A percentile compares a stretch with the other conserved stretches of the same genome.
These are phyloP conservation scores for Penicillium griseofulvum DNA, from an alignment of 2,329 filamentous ascomycete genomes.

Conservation along the genomic window DNA sequence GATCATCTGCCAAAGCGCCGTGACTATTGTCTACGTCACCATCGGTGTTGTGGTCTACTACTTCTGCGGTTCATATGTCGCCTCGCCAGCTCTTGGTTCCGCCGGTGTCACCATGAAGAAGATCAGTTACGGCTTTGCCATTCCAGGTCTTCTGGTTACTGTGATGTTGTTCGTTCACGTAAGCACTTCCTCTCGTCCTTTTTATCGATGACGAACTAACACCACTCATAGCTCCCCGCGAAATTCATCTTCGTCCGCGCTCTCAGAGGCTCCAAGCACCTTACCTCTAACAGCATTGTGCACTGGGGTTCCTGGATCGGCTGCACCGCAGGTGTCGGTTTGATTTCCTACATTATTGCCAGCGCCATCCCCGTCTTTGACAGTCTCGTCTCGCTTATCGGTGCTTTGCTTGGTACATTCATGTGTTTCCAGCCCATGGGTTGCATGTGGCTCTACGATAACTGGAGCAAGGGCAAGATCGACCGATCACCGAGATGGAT, in stretches of 20 bases:
- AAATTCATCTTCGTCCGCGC: constrained; percentile 23
- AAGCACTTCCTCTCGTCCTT: background rate
- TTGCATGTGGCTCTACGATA: constrained; percentile 44
- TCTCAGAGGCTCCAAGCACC: constrained; percentile 16
- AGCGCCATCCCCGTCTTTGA: constrained; percentile 25
- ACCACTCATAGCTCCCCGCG: constrained; percentile 4
- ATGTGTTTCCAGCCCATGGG: constrained; percentile 34
- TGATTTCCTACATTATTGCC: constrained; percentile 23
- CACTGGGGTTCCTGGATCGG: constrained; percentile 21
- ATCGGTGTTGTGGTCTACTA: constrained; percentile 44
- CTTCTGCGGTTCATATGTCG: constrained; percentile 45
- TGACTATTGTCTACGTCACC: constrained; percentile 33
- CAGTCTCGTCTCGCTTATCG: constrained; percentile 21
- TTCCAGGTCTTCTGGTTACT: constrained; percentile 28
- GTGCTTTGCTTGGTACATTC: constrained; percentile 20
- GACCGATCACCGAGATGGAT: constrained; percentile 17
- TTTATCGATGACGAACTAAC: background rate
- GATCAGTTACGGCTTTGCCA: constrained; percentile 41
- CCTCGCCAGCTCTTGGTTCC: constrained; percentile 47
- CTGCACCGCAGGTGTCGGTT: constrained; percentile 13
- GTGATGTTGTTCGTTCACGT: constrained; percentile 22
- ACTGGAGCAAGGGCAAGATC: constrained; percentile 30
- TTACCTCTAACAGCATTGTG: constrained; percentile 16
- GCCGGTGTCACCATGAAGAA: constrained; percentile 44
- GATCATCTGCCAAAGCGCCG: constrained; percentile 29